phyloP scores from a whole-genome alignment of 768 basidiomycete genomes.

The Rossbeevera mucosa region DNA sequence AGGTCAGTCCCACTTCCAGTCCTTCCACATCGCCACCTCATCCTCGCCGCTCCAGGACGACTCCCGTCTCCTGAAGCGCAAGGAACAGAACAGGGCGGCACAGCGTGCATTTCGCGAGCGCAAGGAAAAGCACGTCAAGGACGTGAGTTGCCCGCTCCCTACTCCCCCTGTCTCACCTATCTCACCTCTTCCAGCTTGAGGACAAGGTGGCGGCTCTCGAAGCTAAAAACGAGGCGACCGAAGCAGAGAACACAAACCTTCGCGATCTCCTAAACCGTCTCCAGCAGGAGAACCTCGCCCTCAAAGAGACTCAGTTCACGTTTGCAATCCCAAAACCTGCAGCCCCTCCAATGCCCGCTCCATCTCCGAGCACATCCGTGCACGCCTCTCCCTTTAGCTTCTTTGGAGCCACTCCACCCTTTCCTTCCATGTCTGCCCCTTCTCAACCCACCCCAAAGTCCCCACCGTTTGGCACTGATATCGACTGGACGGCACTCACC shows the following conservation, averaged over 20 bases:
- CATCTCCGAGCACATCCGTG: conserved; percentile 17
- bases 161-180: conserved; percentile 7
- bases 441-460: conserved; percentile 29
- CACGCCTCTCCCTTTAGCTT: conserved; percentile 25
- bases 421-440: conserved; percentile 25
- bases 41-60: conserved; percentile 51
- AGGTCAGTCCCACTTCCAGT: conserved; percentile 25
- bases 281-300: conserved; percentile 79
- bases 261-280: conserved; percentile 79
- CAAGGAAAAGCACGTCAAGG: conserved; percentile 96
- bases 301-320: conserved; percentile 81
- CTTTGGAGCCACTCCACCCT: conserved; percentile 22
- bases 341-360: conserved; percentile 14
- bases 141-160: conserved; percentile 54
- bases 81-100: conserved; percentile 95
- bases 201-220: conserved; percentile 87
- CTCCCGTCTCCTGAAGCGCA: conserved; percentile 74
- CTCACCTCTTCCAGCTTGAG: conserved; percentile 58
- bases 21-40: neutral
- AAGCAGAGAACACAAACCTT: conserved; percentile 83
- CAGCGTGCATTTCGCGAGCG: conserved; percentile 97
- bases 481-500: conserved; percentile 64
- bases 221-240: conserved; percentile 67
- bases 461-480: conserved; percentile 21
- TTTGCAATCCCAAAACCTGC: conserved; percentile 64